Conservation (phyloP, 257 asterid genomes). For the Solanum dulcamara region DNA sequence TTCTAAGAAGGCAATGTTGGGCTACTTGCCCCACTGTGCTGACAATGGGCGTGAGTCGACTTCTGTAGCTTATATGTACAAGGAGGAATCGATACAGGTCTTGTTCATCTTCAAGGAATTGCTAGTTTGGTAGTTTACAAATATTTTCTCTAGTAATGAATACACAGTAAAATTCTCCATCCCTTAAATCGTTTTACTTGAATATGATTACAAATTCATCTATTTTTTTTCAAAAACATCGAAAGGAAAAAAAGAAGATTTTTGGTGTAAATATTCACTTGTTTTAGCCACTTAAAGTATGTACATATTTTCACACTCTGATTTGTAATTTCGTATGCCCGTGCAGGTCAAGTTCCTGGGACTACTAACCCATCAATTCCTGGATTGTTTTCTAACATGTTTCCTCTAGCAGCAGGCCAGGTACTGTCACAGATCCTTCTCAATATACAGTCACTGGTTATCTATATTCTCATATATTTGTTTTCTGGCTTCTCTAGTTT, state of each 20-base stretch:
- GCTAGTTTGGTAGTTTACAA: conserved; percentile 56
- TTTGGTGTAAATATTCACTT: neutral
- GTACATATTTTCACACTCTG: neutral
- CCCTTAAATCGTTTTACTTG: neutral
- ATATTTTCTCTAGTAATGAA: conserved; percentile 11
- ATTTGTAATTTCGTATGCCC: conserved; percentile 11
- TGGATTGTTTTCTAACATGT: conserved; percentile 74
- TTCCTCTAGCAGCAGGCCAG: conserved; percentile 73
- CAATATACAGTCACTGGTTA: neutral
- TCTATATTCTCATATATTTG: neutral
- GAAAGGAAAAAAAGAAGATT: neutral
- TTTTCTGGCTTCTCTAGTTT: conserved; percentile 32
- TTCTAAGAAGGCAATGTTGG: conserved; percentile 99
- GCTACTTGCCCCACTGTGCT: conserved; percentile 99
- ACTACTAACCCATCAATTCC: conserved; percentile 50
- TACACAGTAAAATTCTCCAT: neutral
- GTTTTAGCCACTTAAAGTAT: neutral
- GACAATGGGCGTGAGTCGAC: conserved; percentile 99
- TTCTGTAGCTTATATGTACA: conserved; percentile 97
- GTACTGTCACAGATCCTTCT: conserved; percentile 12
- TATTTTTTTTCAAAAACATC: neutral
- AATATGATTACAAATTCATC: neutral
- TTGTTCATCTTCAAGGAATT: conserved; percentile 92
- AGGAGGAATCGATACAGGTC: conserved; percentile 91
- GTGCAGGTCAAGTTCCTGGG: conserved; percentile 82